Conservation (phyloP, 129 eudicot genomes). For the Tagetes patula region DNA sequence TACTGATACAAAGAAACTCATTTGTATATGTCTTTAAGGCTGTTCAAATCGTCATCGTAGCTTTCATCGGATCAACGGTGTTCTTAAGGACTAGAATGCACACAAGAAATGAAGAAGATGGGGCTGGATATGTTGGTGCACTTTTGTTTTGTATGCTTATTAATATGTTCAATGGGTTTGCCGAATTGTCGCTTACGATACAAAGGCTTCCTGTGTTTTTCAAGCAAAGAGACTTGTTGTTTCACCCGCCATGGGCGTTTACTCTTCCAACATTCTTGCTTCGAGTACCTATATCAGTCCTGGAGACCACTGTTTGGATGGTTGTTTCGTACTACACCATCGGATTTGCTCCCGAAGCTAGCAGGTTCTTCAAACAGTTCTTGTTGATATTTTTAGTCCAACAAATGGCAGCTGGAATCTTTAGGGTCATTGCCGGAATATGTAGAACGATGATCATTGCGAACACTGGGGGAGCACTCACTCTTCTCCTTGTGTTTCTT, state of each 20-base stretch:
- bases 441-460: conserved; percentile 91
- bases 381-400: conserved; percentile 74
- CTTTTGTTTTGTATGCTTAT: conserved; percentile 60
- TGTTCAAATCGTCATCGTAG: conserved; percentile 79
- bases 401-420: conserved; percentile 93
- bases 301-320: conserved; percentile 74
- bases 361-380: conserved; percentile 95
- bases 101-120: conserved; percentile 58
- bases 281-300: conserved; percentile 67
- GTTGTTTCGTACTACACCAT: conserved; percentile 72
- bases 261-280: conserved; percentile 75
- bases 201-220: conserved; percentile 91
- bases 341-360: conserved; percentile 85
- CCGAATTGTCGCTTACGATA: conserved; percentile 67
- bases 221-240: conserved; percentile 81
- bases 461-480: conserved; percentile 80
- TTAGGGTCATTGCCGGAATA: conserved; percentile 72
- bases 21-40: conserved; percentile 74
- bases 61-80: conserved; percentile 70
- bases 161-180: conserved; percentile 80
- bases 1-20: conserved; percentile 69
- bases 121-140: conserved; percentile 72
- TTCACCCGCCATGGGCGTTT: conserved; percentile 82
- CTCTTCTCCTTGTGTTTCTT: conserved; percentile 71
- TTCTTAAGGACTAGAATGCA: conserved; percentile 72